These are phyloP conservation scores for Mucor mucedo DNA, from an alignment of 371 early-diverging fungal genomes.

Conservation along the genomic window DNA sequence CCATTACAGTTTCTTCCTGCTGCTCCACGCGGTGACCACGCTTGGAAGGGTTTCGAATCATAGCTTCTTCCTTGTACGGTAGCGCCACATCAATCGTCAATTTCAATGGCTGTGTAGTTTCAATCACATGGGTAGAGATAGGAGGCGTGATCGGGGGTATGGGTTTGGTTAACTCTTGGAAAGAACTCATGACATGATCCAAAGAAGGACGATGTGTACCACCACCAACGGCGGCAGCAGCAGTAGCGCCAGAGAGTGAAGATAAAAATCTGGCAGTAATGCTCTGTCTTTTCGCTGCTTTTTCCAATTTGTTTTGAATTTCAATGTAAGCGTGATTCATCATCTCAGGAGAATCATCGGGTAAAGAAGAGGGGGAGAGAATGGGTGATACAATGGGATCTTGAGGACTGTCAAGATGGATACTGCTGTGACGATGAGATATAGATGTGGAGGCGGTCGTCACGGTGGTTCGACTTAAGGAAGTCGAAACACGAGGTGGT, in stretches of 20 bases:
- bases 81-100: constrained; percentile 11
- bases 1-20: not conserved
- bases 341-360: not conserved
- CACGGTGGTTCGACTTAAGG: constrained; percentile 35
- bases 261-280: constrained; percentile 49
- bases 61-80: not conserved
- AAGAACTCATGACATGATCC: constrained; percentile 26
- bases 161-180: constrained; percentile 5
- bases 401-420: not conserved
- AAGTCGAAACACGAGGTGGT: constrained; percentile 42
- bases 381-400: not conserved
- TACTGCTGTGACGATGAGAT: constrained; percentile 5
- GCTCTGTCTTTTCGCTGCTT: constrained; percentile 51
- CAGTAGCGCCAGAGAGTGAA: constrained; percentile 17
- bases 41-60: not conserved
- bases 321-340: constrained; percentile 26
- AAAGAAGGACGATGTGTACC: constrained; percentile 16
- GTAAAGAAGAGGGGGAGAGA: constrained; percentile 8
- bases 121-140: not conserved
- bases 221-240: not conserved
- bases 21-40: not conserved
- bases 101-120: not conserved
- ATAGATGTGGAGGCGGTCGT: not conserved
- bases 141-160: not conserved
- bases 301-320: constrained; percentile 41